Conservation (phyloP, 2,329 filamentous ascomycete genomes). For the Biscogniauxia marginata region DNA sequence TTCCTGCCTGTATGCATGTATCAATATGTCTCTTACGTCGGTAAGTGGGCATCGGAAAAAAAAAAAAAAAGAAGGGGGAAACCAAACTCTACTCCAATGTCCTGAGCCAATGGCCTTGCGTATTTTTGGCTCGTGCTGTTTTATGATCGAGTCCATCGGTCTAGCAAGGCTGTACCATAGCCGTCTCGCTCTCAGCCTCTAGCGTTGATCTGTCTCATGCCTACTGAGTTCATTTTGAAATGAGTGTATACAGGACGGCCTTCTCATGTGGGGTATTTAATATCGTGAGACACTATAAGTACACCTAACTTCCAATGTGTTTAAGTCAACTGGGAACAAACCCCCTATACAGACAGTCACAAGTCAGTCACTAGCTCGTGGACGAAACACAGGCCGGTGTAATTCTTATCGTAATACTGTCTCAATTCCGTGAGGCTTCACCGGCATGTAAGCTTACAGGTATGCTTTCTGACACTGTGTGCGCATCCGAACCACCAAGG, state of each 20-base stretch:
- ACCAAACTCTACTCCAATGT: background rate
- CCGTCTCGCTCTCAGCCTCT: too few species aligned
- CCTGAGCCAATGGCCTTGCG: background rate
- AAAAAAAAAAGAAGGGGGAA: background rate
- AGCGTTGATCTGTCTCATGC: too few species aligned
- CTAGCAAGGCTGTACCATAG: too few species aligned
- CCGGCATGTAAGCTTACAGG: conserved; percentile 10
- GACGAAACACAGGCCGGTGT: too few species aligned
- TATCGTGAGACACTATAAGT: too few species aligned
- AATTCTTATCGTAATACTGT: conserved; percentile 1
- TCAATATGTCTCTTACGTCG: background rate
- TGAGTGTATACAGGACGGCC: too few species aligned
- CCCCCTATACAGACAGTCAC: background rate
- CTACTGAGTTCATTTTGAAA: too few species aligned
- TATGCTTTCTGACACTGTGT: conserved; percentile 6
- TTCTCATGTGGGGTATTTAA: too few species aligned
- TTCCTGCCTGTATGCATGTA: background rate
- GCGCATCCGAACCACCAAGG: conserved; percentile 7
- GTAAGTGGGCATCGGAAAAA: background rate
- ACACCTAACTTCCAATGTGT: too few species aligned
- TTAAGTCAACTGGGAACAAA: background rate
- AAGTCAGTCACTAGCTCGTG: conserved; percentile 1
- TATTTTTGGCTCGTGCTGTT: background rate
- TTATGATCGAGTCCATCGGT: conserved; percentile 4
- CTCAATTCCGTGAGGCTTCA: conserved; percentile 5